Percentiles rank a stretch among this genome's conserved stretches.
Evolutionary conservation across 2,329 filamentous ascomycete genomes (phyloP).

Genomic region (Coniochaeta sp.): DNA sequence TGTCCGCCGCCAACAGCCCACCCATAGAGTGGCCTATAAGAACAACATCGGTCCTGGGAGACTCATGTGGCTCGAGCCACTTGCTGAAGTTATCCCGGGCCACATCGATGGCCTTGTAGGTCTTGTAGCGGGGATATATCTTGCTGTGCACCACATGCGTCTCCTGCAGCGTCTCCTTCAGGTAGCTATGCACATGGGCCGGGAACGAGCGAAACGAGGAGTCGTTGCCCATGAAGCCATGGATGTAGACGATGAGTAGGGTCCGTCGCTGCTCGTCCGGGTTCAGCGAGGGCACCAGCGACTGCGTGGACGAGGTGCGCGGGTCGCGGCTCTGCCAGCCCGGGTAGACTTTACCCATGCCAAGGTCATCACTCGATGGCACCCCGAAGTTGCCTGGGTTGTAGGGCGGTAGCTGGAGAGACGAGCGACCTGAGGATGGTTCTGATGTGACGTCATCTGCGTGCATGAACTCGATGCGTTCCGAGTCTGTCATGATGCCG

Average conservation of each 20-base stretch:
- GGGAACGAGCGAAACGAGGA: constrained; percentile 85
- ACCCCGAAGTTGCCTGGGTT: not conserved
- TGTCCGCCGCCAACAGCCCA: constrained; percentile 73
- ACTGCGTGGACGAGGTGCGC: constrained; percentile 41
- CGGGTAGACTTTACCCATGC: constrained; percentile 3
- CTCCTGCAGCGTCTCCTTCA: constrained; percentile 59
- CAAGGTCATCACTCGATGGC: not conserved
- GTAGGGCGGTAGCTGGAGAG: not conserved
- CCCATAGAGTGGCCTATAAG: constrained; percentile 88
- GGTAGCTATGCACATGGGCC: constrained; percentile 72
- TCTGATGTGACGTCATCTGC: not conserved
- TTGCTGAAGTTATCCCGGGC: constrained; percentile 76
- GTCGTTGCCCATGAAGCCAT: constrained; percentile 86
- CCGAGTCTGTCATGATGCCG: not conserved
- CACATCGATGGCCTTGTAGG: constrained; percentile 62
- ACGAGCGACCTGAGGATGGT: not conserved
- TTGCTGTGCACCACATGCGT: constrained; percentile 82
- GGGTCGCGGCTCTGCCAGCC: constrained; percentile 28
- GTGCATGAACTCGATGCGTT: constrained; percentile 1
- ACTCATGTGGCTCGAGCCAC: constrained; percentile 76
- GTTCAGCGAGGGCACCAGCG: constrained; percentile 30
- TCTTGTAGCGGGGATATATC: constrained; percentile 75
- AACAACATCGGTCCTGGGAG: constrained; percentile 67
- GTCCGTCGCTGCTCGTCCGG: constrained; percentile 35
- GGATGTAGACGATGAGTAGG: constrained; percentile 75